These are phyloP conservation scores for Elongisporangium anandrum DNA, from an alignment of 352 stramenopile species.

Conservation along the genomic window DNA sequence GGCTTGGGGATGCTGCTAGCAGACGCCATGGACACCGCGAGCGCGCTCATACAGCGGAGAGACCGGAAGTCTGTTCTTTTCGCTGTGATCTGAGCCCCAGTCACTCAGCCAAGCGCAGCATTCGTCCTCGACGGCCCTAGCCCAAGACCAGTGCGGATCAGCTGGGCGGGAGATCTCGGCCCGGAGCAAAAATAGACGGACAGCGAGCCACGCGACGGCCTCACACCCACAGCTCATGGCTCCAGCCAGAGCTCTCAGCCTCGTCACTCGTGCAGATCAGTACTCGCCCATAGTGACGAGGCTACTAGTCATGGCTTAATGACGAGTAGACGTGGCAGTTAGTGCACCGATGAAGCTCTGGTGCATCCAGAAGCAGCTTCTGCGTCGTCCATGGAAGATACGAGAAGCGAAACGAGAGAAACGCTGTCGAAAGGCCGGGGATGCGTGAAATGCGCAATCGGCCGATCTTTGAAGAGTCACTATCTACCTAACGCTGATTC, in stretches of 20 bases:
- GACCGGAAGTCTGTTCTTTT: background rate
- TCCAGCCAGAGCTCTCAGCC: too few relatives aligned
- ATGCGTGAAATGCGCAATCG: background rate
- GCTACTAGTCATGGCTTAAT: too few relatives aligned
- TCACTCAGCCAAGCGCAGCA: background rate
- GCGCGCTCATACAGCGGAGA: background rate
- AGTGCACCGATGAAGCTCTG: too few relatives aligned
- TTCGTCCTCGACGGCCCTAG: background rate
- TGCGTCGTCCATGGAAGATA: background rate
- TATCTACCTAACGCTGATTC: background rate
- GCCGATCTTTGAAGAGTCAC: background rate
- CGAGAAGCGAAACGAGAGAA: background rate
- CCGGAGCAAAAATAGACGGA: background rate
- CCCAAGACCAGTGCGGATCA: background rate
- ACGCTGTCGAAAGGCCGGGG: background rate
- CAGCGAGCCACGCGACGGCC: too few relatives aligned
- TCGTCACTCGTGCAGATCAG: background rate
- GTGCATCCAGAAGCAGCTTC: background rate
- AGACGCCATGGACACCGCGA: slow-evolving; percentile 18
- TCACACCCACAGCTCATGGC: too few relatives aligned
- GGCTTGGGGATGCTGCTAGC: slow-evolving; percentile 20
- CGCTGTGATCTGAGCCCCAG: background rate
- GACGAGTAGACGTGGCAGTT: too few relatives aligned
- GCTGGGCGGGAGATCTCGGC: background rate
- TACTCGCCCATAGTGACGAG: too few relatives aligned